These are phyloP conservation scores for Globisporangium echinulatum DNA, from an alignment of 352 stramenopile species.

Conservation along the genomic window DNA sequence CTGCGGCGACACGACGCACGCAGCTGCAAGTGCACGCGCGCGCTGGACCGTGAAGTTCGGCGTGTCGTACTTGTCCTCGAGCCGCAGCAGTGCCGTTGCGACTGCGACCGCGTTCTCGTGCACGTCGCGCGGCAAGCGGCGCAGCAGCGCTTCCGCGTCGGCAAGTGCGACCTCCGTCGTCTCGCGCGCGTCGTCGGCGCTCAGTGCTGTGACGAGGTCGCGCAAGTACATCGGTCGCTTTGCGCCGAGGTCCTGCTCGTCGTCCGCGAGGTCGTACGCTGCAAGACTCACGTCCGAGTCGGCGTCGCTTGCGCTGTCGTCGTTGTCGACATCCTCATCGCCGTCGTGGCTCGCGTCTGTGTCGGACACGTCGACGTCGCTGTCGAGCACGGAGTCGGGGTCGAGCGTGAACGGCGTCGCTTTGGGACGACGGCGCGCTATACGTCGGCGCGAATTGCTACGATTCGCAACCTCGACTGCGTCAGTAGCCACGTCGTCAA, in stretches of 20 bases:
- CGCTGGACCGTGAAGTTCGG: slow-evolving; percentile 44
- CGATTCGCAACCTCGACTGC: background rate
- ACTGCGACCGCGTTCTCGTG: slow-evolving; percentile 51
- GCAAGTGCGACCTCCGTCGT: slow-evolving; percentile 43
- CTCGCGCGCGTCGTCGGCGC: slow-evolving; percentile 54
- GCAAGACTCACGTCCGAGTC: slow-evolving; percentile 69
- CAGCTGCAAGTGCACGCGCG: slow-evolving; percentile 35
- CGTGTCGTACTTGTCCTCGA: slow-evolving; percentile 73
- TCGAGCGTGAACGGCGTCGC: slow-evolving; percentile 26
- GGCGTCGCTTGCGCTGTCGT: slow-evolving; percentile 24
- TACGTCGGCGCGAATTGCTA: background rate
- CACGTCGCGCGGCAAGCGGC: slow-evolving; percentile 48
- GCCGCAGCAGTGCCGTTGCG: slow-evolving; percentile 45
- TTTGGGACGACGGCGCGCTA: background rate
- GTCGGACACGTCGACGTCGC: slow-evolving; percentile 28
- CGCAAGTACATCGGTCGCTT: slow-evolving; percentile 68
- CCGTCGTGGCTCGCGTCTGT: slow-evolving; percentile 9
- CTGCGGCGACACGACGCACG: slow-evolving; percentile 36
- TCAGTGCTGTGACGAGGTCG: slow-evolving; percentile 43
- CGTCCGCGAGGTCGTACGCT: slow-evolving; percentile 57
- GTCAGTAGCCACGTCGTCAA: background rate
- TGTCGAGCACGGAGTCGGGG: slow-evolving; percentile 54
- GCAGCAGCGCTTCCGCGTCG: slow-evolving; percentile 50
- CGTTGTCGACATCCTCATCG: slow-evolving; percentile 15
- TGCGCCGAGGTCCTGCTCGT: slow-evolving; percentile 58